A percentile compares a stretch with the other conserved stretches of the same genome.
Conservation (phyloP, 306 rosid genomes). For the Glycyrrhiza uralensis region DNA sequence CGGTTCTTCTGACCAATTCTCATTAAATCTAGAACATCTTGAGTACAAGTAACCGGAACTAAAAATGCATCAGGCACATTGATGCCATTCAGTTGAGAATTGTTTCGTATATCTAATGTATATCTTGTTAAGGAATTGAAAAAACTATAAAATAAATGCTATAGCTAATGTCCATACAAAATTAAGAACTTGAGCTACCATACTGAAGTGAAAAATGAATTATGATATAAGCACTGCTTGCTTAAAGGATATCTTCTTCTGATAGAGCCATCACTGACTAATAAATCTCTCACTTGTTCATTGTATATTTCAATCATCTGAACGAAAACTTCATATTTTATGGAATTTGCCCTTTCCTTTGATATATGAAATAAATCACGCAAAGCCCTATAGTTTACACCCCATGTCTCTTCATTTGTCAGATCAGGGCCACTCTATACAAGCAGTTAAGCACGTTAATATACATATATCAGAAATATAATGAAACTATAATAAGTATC, state of each 20-base stretch:
- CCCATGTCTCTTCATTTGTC: slow-evolving; percentile 87
- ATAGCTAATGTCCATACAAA: background rate
- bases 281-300: slow-evolving; percentile 95
- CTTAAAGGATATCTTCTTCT: slow-evolving; percentile 96
- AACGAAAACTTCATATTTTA: slow-evolving; percentile 90
- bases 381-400: slow-evolving; percentile 90
- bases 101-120: slow-evolving; percentile 93
- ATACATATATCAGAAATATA: background rate
- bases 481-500: background rate
- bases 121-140: slow-evolving; percentile 52
- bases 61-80: slow-evolving; percentile 94
- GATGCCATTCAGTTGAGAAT: slow-evolving; percentile 85
- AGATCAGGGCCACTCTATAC: slow-evolving; percentile 94
- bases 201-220: background rate
- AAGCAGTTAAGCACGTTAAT: slow-evolving; percentile 16
- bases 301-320: slow-evolving; percentile 99
- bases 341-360: slow-evolving; percentile 53
- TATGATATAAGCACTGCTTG: background rate
- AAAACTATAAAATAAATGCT: background rate
- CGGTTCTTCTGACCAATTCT: slow-evolving; percentile 85
- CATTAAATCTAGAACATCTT: slow-evolving; percentile 89
- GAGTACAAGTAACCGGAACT: slow-evolving; percentile 85
- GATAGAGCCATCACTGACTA: slow-evolving; percentile 82
- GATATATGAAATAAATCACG: slow-evolving; percentile 85
- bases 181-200: background rate